Conservation (phyloP, 805 yeast species). For the Millerozyma acaciae region DNA sequence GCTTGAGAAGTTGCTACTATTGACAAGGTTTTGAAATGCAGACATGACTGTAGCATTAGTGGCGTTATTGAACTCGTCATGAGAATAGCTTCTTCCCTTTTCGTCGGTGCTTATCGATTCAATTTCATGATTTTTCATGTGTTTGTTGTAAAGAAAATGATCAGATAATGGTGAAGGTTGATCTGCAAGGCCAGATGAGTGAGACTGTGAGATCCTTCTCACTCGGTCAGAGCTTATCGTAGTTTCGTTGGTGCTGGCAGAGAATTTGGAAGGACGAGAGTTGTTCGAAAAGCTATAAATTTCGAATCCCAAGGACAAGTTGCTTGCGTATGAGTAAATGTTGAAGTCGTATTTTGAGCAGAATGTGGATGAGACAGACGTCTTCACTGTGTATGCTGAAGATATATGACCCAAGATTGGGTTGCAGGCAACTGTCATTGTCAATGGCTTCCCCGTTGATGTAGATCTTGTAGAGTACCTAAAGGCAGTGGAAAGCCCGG, state of each 20-base stretch:
- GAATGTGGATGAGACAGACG: constrained; percentile 70
- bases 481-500: constrained; percentile 82
- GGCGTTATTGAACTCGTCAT: neutral
- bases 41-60: constrained; percentile 40
- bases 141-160: constrained; percentile 3
- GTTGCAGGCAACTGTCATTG: constrained; percentile 80
- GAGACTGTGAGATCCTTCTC: neutral
- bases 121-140: constrained; percentile 9
- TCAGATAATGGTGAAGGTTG: neutral
- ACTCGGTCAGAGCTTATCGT: neutral
- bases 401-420: constrained; percentile 89
- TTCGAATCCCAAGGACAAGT: constrained; percentile 82
- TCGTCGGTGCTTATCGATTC: constrained; percentile 23
- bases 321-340: constrained; percentile 83
- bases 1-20: constrained; percentile 56
- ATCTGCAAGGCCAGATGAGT: neutral
- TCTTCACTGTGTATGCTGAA: constrained; percentile 81
- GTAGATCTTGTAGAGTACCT: constrained; percentile 84
- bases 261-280: neutral
- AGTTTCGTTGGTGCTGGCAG: neutral
- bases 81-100: constrained; percentile 12
- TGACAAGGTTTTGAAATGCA: constrained; percentile 48
- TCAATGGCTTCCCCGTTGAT: constrained; percentile 82
- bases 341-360: constrained; percentile 87
- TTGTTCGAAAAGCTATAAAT: constrained; percentile 53